Conservation (phyloP, 1,139 yeast species). For the Geotrichum bryndzae region DNA sequence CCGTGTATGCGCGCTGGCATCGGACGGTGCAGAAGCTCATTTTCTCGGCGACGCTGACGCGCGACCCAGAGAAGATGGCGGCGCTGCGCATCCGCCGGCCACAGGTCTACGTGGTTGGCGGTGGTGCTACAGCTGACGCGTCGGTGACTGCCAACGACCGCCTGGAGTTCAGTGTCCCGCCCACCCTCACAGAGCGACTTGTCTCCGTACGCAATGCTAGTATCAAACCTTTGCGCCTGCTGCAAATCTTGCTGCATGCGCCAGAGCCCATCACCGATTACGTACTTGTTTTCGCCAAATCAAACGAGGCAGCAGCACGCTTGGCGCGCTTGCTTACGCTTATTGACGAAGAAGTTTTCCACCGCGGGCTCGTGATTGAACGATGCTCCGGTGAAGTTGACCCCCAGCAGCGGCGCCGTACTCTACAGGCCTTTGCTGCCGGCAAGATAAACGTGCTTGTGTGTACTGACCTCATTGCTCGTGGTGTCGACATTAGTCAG, state of each 20-base stretch:
- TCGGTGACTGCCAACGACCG: slow-evolving; percentile 47
- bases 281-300: slow-evolving; percentile 67
- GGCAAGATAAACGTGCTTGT: slow-evolving; percentile 53
- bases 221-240: slow-evolving; percentile 66
- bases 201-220: slow-evolving; percentile 30
- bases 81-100: slow-evolving; percentile 64
- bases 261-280: slow-evolving; percentile 25
- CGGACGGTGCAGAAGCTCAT: slow-evolving; percentile 53
- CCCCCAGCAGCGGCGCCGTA: slow-evolving; percentile 31
- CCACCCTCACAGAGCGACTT: slow-evolving; percentile 32
- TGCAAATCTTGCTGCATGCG: slow-evolving; percentile 36
- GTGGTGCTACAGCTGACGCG: slow-evolving; percentile 36
- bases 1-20: slow-evolving; percentile 23
- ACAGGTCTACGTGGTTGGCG: slow-evolving; percentile 59
- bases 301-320: slow-evolving; percentile 81
- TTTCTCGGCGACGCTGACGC: slow-evolving; percentile 89
- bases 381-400: slow-evolving; percentile 38
- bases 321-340: slow-evolving; percentile 55
- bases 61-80: slow-evolving; percentile 83
- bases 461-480: slow-evolving; percentile 87
- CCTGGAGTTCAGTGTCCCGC: slow-evolving; percentile 42
- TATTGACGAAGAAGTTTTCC: slow-evolving; percentile 35
- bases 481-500: slow-evolving; percentile 81
- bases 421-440: slow-evolving; percentile 50
- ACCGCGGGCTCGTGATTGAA: slow-evolving; percentile 23